These are phyloP conservation scores for Cucumis hystrix DNA, from an alignment of 306 rosid genomes.

Conservation along the genomic window DNA sequence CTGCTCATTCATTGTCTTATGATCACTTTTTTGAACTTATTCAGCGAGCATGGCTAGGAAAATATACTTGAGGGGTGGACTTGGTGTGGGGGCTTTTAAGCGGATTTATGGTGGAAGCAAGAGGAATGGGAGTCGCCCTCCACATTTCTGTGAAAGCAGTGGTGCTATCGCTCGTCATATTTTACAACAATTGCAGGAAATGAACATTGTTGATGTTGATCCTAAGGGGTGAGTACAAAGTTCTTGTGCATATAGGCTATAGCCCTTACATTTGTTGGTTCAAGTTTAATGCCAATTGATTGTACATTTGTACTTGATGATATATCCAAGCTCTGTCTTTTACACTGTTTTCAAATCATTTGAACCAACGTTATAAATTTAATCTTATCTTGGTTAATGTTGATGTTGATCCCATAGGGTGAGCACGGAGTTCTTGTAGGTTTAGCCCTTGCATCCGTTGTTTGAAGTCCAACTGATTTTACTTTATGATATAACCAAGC, in stretches of 20 bases:
- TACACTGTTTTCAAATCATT: not conserved
- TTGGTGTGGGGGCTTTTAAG: slow-evolving; percentile 45
- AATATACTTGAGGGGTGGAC: slow-evolving; percentile 52
- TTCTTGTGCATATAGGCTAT: not conserved
- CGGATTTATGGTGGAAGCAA: slow-evolving; percentile 49
- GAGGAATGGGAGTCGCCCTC: slow-evolving; percentile 59
- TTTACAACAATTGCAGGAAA: slow-evolving; percentile 27
- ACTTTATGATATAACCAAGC: no score
- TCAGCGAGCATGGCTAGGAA: slow-evolving; percentile 57
- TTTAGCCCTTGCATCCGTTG: no score
- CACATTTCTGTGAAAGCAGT: slow-evolving; percentile 48
- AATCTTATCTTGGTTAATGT: no score
- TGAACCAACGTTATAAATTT: not conserved
- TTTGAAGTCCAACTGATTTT: no score
- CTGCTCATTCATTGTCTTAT: not conserved
- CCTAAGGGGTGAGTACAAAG: slow-evolving; percentile 27
- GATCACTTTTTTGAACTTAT: not conserved
- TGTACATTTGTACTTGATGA: not conserved
- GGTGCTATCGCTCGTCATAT: slow-evolving; percentile 46
- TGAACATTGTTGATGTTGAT: slow-evolving; percentile 27
- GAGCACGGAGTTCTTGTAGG: no score
- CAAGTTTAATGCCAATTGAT: not conserved
- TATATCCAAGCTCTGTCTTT: not conserved
- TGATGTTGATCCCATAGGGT: no score
- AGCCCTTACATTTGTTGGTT: not conserved